Evolutionary conservation across 2,329 filamentous ascomycete genomes (phyloP), one percentile per base, ranked within the genome.

Genomic region (Fusarium siculi): DNA sequence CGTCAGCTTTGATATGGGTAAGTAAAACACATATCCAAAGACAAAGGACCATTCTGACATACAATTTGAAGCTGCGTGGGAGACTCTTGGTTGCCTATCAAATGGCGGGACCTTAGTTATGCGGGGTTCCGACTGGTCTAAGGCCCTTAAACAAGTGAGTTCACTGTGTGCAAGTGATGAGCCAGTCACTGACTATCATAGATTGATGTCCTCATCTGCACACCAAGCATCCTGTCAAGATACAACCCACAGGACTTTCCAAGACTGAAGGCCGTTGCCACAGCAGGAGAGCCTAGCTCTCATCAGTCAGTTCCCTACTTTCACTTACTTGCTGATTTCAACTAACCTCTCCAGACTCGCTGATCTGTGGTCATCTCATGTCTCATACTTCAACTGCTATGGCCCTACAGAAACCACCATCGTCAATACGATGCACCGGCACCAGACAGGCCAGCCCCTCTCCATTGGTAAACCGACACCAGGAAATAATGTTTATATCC

Each of bases 1-100:
- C 63, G 85, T 91, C 30, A 87, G 86, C 40, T 90, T 90, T 71
- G 89, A 90, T 72, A 90, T 90, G 88, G 87, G 88, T 88, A 81
- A 72, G 85, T 79, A 12, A 30, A 16, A 7, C 28, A 49, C 11
- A 4, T 47, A 11, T 16, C 4, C 28, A 30, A 47, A 49, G 19
- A 18, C 1, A 30, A 30, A 30, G 0, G 3, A 25, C 9, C 0
- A 2, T 30, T 7, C 28, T 49, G 4, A 49, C 14, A 49, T 49
- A 5, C 9, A 2, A 16, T 12, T 9, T 19, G 21, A 42, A 89
- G 88, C 87, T 43, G 87, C 88, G 16, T 90, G 88, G 88, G 88
- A 90, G 68, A 88, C 89, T 11, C 82, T 90, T 7, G 85, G 83
- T 2, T 86, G 84, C 52, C 79, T 90, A 10, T 86, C 86, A 76